Evolutionary conservation across 257 asterid species (phyloP).

Genomic region (Nicotiana noctiflora): DNA sequence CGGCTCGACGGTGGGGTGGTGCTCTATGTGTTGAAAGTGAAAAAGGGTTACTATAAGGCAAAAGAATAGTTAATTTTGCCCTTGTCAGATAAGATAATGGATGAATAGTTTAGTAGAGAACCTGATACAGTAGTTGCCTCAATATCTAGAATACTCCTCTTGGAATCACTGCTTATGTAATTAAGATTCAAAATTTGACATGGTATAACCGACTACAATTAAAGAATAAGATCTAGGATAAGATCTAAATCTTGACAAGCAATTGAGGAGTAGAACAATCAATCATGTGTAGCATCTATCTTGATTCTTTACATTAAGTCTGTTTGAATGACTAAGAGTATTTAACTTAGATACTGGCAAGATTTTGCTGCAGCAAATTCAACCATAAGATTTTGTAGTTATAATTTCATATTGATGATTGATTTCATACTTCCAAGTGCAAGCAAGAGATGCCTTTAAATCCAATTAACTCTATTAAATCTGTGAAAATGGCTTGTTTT

Average conservation of each 20-base stretch:
- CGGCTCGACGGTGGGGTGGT: conserved; percentile 41
- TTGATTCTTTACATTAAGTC: neutral
- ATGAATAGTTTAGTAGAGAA: conserved; percentile 1
- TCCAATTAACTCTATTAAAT: conserved; percentile 19
- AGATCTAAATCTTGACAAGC: conserved; percentile 33
- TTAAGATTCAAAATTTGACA: conserved; percentile 46
- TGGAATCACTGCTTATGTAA: conserved; percentile 35
- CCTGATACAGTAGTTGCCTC: conserved; percentile 44
- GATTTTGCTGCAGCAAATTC: conserved; percentile 27
- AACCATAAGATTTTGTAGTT: conserved; percentile 29
- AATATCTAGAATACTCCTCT: conserved; percentile 21
- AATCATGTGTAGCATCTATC: neutral
- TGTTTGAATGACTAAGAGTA: conserved; percentile 17
- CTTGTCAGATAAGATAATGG: neutral
- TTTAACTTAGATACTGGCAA: conserved; percentile 44
- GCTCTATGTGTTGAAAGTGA: conserved; percentile 38
- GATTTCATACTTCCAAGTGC: conserved; percentile 17
- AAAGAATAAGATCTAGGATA: conserved; percentile 60
- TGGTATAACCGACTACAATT: conserved; percentile 33
- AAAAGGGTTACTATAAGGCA: neutral
- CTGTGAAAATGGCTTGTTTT: conserved; percentile 12
- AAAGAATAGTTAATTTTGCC: neutral
- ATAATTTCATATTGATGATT: conserved; percentile 25
- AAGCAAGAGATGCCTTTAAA: neutral
- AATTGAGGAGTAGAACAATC: conserved; percentile 3